Base-by-base conservation (phyloP, 129 eudicot genomes). In the Arctium lappa region DNA sequence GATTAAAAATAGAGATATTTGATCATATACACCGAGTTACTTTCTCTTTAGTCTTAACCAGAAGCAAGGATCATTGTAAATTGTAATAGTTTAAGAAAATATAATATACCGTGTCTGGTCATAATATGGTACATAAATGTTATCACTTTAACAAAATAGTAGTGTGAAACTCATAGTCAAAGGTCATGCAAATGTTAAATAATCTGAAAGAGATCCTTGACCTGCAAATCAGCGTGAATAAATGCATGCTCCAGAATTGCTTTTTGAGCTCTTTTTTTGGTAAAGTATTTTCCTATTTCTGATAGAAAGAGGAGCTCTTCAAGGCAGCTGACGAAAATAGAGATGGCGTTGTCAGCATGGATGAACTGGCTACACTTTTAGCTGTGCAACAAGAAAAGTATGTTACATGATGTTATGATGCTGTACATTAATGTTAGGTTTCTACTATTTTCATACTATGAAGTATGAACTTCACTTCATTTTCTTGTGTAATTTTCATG, bases 311-410 rank as follows among this genome's bases (percentile, higher is more conserved):
- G 84, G 98, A 89, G 87, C 95, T 95, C 40, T 95, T 93, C 76
- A 93, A 87, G 80, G 93, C 89, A 63, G 99, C 99, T 78, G 99
- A 95, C 56, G 87, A 86, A 83, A 91, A 95, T 84, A 92, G 91
- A 88, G 97, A 95, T 85, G 95, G 97, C 40, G 93, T 88, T 84
- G 99, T 95, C 50, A 93, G 97, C 93, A 88, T 95, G 78, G 99
- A 95, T 72, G 99, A 95, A 88, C 91, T 95, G 88, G 98, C 99
- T 80, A 78, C 83, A 81, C 99, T 95, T 84, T 87, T 95, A 70
- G 95, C 97, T 66, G 22, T 91, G 81, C 97, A 91, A 44, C 97
- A 93, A 88, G 99, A 95, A 84, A 95, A 87, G 99, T 95, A 95
- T n/a, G 80, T 74, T 83, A 40, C 66, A 5, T 56, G 31, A 73